These are phyloP conservation scores for Helotiales sp. DNA, from an alignment of 2,329 filamentous ascomycete species.

Conservation along the genomic window DNA sequence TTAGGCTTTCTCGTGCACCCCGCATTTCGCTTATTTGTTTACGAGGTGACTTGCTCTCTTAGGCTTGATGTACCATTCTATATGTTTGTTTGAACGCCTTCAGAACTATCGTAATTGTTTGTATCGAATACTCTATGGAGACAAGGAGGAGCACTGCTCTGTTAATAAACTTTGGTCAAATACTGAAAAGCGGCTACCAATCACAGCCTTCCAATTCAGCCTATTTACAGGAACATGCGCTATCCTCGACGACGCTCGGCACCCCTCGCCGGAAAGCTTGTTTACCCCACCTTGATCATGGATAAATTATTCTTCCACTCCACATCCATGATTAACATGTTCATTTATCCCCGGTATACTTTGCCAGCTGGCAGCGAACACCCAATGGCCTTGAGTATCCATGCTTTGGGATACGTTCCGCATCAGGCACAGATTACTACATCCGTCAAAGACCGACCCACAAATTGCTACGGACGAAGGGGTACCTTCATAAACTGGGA, in stretches of 20 bases:
- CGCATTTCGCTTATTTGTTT: neutral
- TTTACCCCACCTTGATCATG: neutral
- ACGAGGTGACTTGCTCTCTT: too few relatives aligned
- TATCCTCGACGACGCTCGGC: neutral
- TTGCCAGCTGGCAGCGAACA: neutral
- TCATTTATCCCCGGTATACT: neutral
- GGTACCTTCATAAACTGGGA: neutral
- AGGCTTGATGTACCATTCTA: too few relatives aligned
- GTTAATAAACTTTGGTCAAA: neutral
- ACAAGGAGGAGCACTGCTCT: neutral
- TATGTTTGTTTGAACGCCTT: too few relatives aligned
- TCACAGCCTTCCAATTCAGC: neutral
- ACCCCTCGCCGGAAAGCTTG: neutral
- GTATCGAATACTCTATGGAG: too few relatives aligned
- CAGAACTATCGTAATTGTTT: too few relatives aligned
- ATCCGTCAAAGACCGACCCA: neutral
- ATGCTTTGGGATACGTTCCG: neutral
- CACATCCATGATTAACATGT: neutral
- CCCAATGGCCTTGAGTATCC: neutral
- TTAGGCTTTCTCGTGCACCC: neutral
- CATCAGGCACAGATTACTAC: neutral
- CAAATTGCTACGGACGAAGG: neutral
- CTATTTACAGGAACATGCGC: constrained; percentile 8
- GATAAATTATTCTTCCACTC: constrained; percentile 3
- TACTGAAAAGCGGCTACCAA: neutral